Evolutionary conservation across 495 filamentous ascomycete species (phyloP), one percentile per base, ranked within the genome.

Genomic region (Penicillium lividum): DNA sequence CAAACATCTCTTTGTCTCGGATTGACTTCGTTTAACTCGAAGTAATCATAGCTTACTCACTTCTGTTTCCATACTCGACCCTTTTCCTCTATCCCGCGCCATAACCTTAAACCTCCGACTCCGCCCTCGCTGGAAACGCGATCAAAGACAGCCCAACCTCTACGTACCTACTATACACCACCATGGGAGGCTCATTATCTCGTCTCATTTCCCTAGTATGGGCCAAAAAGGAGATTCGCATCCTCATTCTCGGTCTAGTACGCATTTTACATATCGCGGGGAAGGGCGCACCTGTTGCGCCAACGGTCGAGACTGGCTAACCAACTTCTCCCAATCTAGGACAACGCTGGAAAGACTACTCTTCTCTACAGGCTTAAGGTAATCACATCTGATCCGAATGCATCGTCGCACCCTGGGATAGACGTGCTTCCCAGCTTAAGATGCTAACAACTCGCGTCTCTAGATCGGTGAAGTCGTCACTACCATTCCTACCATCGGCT

Each of bases 381-480:
- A 75, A 34, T 79, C 34, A 28, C 28, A 33, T 33, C 1, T 2
- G 8, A 22, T 52, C 50, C 2, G 0, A 40, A 38, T 25, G 16
- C 6, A 30, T 28, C 27, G 5, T 15, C 29, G 22, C 22, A 13
- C 29, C 10, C 8, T 9, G 33, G 7, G 9, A 1, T 36, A 13
- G 33, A 36, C 33, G 16, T 2, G 11, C 22, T 9, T 7, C 22
- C 22, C 22, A 22, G 22, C 22, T 22, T 10, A 15, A 42, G 31
- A 36, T 49, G 47, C 62, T 76, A 51, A 77, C 31, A 28, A 46
- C 22, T 43, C n/a, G 30, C 42, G n/a, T 66, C 47, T 44, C 50
- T 70, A 97, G 91, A 96, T 98, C 68, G 94, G 94, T 60, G 95
- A 98, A 74, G 94, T 98, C 46, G 94, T 98, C 64, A 97, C 94